These are phyloP conservation scores for Nakaseomyces delphensis DNA, from an alignment of 1,139 yeast genomes.

Conservation along the genomic window DNA sequence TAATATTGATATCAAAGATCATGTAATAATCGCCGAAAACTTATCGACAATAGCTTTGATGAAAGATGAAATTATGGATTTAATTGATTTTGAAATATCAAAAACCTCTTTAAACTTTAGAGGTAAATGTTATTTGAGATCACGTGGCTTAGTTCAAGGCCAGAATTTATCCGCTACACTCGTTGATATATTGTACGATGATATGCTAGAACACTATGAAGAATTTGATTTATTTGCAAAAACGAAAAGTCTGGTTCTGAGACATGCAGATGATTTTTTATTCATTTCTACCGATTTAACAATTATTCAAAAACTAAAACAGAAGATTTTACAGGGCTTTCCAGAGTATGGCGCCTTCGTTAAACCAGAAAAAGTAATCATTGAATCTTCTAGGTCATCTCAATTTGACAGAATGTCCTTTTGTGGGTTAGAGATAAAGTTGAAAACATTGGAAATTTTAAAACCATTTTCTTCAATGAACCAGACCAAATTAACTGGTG, in stretches of 20 bases:
- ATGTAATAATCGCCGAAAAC: constrained; percentile 20
- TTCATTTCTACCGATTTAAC: constrained; percentile 43
- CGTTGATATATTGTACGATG: constrained; percentile 68
- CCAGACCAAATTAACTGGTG: constrained; percentile 11
- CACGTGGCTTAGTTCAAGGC: constrained; percentile 79
- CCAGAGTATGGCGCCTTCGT: constrained; percentile 50
- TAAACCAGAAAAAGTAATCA: constrained; percentile 44
- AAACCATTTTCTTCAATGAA: constrained; percentile 18
- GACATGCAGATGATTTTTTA: constrained; percentile 83
- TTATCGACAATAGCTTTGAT: constrained; percentile 21
- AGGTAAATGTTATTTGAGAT: constrained; percentile 38
- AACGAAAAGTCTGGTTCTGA: constrained; percentile 38
- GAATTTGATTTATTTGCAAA: constrained; percentile 26
- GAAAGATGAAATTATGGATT: constrained; percentile 29
- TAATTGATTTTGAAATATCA: constrained; percentile 36
- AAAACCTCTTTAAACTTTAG: constrained; percentile 35
- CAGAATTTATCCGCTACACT: constrained; percentile 66
- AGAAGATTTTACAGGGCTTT: constrained; percentile 35
- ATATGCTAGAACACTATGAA: constrained; percentile 44
- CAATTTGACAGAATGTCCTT: constrained; percentile 13
- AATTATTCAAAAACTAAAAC: constrained; percentile 23
- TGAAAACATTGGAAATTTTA: constrained; percentile 19
- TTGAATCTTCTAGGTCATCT: constrained; percentile 9
- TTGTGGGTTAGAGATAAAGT: constrained; percentile 23
- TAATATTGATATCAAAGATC: constrained; percentile 7